Evolutionary conservation across 2,329 filamentous ascomycete genomes (phyloP), one percentile per base, ranked within the genome.

Genomic region (Aspergillus sp.): DNA sequence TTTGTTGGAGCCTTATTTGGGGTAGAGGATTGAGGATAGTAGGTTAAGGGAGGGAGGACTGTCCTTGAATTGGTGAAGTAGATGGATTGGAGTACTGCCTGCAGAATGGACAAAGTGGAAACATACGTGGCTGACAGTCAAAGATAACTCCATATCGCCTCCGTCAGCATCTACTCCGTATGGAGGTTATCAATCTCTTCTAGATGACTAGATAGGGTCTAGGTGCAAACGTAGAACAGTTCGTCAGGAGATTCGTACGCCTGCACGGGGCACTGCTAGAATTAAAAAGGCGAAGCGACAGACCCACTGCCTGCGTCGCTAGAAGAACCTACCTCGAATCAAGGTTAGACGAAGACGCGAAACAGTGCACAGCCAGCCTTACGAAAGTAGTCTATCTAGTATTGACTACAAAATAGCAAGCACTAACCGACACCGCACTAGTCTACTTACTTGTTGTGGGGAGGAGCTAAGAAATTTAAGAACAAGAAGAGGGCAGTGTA

Each of bases 1-100:
- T 55, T 65, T 67, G 9, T 45, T 73, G 46, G 24, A 70, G 61
- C 56, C 66, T 20, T 73, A 70, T 26, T 54, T 71, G 49, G 26
- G 16, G 24, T 63, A 60, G 52, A 36, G 32, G 14, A 24, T 4
- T 24, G 24, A 6, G 5, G 22, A 5, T 4, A 24, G 22, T 24
- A 24, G 22, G 24, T 26, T 29, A 32, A 20, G 36, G 24, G 22
- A 18, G 49, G 26, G 22, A 20, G 20, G 3, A 16, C 6, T 49
- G 29, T 29, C 47, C 29, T n/a, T 51, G 47, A 22, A 12, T 20
- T 36, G 36, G 32, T 29, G 9, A 20, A 3, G 16, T n/a, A 24
- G 39, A 49, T 20, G 11, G 26, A 29, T 29, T 29, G 12, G 49
- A 11, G 26, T 12, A 20, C 9, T 10, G 22, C 9, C 12, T 12